Percentiles rank a stretch among this genome's conserved stretches.
phyloP scores from a whole-genome alignment of 805 yeast species.

The Diddensiella transvaalensis region DNA sequence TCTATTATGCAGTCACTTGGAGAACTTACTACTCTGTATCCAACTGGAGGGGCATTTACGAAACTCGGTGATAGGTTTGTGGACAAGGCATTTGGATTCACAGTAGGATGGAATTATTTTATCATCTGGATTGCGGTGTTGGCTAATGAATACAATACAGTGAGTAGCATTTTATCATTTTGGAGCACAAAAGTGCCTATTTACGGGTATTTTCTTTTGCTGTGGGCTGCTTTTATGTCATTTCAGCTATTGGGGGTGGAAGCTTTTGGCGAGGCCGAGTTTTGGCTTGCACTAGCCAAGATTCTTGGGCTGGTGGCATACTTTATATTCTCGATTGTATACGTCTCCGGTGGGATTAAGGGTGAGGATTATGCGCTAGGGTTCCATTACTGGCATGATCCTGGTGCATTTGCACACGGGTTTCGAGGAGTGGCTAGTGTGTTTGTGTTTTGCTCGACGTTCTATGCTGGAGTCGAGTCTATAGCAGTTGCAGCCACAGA shows the following conservation, averaged over 20 bases:
- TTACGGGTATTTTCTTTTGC: constrained; percentile 47
- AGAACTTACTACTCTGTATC: constrained; percentile 52
- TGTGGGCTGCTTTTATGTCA: constrained; percentile 48
- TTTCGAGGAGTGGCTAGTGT: constrained; percentile 51
- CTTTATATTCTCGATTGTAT: constrained; percentile 52
- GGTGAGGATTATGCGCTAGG: constrained; percentile 54
- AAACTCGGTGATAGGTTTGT: constrained; percentile 46
- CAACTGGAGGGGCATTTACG: constrained; percentile 52
- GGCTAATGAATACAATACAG: constrained; percentile 49
- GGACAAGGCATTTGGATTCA: constrained; percentile 46
- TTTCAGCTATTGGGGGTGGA: constrained; percentile 50
- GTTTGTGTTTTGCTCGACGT: constrained; percentile 57
- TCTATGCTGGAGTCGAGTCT: constrained; percentile 57
- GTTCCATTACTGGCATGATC: constrained; percentile 54
- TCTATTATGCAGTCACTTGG: constrained; percentile 53
- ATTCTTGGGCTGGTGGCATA: constrained; percentile 54
- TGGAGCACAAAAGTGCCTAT: constrained; percentile 47
- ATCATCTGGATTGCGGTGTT: constrained; percentile 47
- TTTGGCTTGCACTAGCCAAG: constrained; percentile 54
- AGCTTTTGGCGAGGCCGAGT: constrained; percentile 62
- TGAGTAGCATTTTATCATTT: constrained; percentile 41
- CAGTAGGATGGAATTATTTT: constrained; percentile 48
- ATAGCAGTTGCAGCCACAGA: constrained; percentile 65
- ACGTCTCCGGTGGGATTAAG: constrained; percentile 53
- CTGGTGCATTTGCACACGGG: constrained; percentile 44